These are phyloP conservation scores for Arachis hypogaea DNA, from an alignment of 306 rosid genomes.

Conservation along the genomic window DNA sequence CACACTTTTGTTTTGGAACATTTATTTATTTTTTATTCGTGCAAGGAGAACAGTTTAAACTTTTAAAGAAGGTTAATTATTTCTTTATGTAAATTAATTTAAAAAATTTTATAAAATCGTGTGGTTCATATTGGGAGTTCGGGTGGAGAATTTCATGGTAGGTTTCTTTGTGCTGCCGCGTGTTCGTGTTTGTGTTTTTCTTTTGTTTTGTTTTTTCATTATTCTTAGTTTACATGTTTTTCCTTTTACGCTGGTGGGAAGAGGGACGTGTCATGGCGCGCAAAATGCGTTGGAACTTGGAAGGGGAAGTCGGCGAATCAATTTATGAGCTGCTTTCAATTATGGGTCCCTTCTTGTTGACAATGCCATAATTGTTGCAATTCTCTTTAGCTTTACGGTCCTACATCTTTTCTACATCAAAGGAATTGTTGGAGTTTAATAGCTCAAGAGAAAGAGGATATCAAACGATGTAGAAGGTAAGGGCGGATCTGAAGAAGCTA, in stretches of 20 bases:
- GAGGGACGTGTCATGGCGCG: neutral
- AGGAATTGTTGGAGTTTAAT: no score
- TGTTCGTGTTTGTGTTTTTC: neutral
- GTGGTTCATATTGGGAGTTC: neutral
- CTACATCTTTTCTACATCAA: neutral
- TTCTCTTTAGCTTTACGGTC: neutral
- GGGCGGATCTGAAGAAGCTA: no score
- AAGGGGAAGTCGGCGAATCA: conserved; percentile 12
- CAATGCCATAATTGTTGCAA: neutral
- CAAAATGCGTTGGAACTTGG: neutral
- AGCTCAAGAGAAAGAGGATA: no score
- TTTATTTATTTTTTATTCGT: no score
- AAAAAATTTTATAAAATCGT: no score
- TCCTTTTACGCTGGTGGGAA: neutral
- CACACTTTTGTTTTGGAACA: no score
- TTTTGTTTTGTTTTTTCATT: neutral
- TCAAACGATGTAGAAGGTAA: no score
- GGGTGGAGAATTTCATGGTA: neutral
- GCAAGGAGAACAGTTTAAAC: no score
- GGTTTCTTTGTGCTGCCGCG: neutral
- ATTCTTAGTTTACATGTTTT: neutral
- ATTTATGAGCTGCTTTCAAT: neutral
- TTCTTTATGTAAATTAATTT: no score
- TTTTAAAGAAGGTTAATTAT: no score
- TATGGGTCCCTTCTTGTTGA: neutral